Evolutionary conservation across 805 yeast genomes (phyloP).

Genomic region (Sugiyamaella floridensis): DNA sequence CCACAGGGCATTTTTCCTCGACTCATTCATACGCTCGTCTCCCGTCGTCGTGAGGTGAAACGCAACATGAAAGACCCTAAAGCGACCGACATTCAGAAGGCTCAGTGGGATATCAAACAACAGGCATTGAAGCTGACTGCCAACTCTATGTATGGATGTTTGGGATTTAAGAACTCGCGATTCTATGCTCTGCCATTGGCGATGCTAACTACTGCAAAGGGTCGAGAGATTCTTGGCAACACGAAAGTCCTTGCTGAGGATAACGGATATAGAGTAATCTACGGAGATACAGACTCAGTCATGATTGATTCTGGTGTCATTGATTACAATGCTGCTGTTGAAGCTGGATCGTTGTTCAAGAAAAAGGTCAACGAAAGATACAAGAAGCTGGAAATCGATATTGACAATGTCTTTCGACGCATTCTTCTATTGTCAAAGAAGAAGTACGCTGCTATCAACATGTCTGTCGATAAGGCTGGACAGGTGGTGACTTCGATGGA

Average conservation of each 20-base stretch:
- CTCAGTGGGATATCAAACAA: conserved; percentile 91
- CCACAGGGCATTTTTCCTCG: conserved; percentile 80
- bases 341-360: conserved; percentile 82
- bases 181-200: conserved; percentile 96
- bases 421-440: conserved; percentile 87
- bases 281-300: conserved; percentile 98
- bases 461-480: conserved; percentile 45
- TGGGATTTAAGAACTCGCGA: conserved; percentile 85
- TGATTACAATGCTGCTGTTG: conserved; percentile 62
- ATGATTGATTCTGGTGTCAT: conserved; percentile 90
- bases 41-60: conserved; percentile 90
- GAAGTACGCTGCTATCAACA: conserved; percentile 90
- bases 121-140: conserved; percentile 95
- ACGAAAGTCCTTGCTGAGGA: conserved; percentile 90
- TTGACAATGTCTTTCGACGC: conserved; percentile 85
- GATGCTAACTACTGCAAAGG: conserved; percentile 88
- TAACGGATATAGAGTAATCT: conserved; percentile 74
- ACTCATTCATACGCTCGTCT: conserved; percentile 73
- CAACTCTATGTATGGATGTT: conserved; percentile 98
- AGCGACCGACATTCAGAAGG: conserved; percentile 45
- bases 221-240: conserved; percentile 89
- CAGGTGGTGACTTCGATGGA: conserved; percentile 58
- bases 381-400: conserved; percentile 82
- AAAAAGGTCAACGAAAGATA: conserved; percentile 81
- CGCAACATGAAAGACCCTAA: conserved; percentile 70